Percentiles rank a stretch among this genome's conserved stretches.
Conservation (phyloP, 257 asterid genomes). For the Gentiana dahurica region DNA sequence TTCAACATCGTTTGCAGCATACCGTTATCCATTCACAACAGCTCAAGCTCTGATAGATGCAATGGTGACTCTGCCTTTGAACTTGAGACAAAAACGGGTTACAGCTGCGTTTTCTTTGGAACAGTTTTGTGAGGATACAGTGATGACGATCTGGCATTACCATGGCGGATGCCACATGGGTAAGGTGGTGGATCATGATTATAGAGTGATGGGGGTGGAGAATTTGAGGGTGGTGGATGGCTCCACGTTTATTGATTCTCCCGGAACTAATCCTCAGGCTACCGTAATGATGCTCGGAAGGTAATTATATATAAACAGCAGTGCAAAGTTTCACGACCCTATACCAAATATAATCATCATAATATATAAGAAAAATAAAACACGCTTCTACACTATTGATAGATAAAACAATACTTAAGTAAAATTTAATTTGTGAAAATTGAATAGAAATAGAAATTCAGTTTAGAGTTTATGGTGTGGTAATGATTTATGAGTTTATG, state of each 20-base stretch:
- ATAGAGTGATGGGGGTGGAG: conserved; percentile 52
- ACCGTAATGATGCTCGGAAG: conserved; percentile 96
- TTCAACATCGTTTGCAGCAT: conserved; percentile 29
- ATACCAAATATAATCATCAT: too few relatives aligned
- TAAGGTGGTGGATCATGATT: conserved; percentile 52
- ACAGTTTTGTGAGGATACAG: conserved; percentile 62
- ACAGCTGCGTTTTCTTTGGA: conserved; percentile 34
- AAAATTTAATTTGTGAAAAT: neutral
- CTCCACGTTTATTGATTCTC: conserved; percentile 51
- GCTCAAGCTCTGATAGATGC: conserved; percentile 24
- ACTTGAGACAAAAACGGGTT: conserved; percentile 25
- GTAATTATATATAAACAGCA: conserved; percentile 13
- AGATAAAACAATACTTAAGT: too few relatives aligned
- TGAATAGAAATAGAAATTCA: neutral
- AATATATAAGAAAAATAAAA: too few relatives aligned
- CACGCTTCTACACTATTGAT: too few relatives aligned
- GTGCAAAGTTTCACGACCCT: too few relatives aligned
- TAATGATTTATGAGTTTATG: neutral
- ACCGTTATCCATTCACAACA: conserved; percentile 32
- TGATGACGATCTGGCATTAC: conserved; percentile 77
- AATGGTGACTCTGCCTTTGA: conserved; percentile 31
- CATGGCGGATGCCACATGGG: conserved; percentile 86
- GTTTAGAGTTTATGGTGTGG: too few relatives aligned
- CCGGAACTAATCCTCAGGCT: conserved; percentile 93
- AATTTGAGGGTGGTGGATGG: conserved; percentile 68